These are phyloP conservation scores for Durio zibethinus DNA, from an alignment of 345 rosid genomes.

Conservation along the genomic window DNA sequence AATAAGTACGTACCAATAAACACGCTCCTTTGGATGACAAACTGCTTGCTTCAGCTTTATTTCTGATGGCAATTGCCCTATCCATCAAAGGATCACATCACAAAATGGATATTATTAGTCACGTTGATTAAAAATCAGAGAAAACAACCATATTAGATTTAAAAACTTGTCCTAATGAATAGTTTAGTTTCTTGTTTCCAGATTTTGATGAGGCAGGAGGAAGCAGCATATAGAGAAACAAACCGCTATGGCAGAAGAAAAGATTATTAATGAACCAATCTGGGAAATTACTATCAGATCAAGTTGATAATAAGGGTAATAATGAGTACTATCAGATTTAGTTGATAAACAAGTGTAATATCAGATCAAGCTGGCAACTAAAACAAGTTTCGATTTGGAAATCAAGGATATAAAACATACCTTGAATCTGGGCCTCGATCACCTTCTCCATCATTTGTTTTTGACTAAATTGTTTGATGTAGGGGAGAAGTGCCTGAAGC, in stretches of 20 bases:
- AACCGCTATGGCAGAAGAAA: not conserved
- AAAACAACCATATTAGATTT: not conserved
- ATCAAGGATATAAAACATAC: slow-evolving; percentile 25
- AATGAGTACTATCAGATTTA: not conserved
- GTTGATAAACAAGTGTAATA: not conserved
- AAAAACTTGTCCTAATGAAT: not conserved
- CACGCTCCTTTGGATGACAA: slow-evolving; percentile 27
- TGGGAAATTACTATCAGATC: not conserved
- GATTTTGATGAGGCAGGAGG: not conserved
- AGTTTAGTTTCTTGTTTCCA: not conserved
- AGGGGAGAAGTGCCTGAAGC: slow-evolving; percentile 43
- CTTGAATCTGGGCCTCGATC: slow-evolving; percentile 42
- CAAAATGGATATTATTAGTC: not conserved
- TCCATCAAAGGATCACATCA: not conserved
- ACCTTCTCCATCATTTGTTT: slow-evolving; percentile 48
- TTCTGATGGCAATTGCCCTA: slow-evolving; percentile 21
- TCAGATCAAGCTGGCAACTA: not conserved
- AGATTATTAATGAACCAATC: not conserved
- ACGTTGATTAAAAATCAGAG: not conserved
- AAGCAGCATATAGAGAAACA: not conserved
- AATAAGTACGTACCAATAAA: slow-evolving; percentile 42
- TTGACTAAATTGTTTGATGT: slow-evolving; percentile 37
- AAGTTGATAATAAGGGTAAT: not conserved
- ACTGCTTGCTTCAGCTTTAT: slow-evolving; percentile 20
- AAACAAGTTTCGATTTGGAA: not conserved